These are phyloP conservation scores for Penstemon newberryi DNA, from an alignment of 257 asterid species.

Conservation along the genomic window DNA sequence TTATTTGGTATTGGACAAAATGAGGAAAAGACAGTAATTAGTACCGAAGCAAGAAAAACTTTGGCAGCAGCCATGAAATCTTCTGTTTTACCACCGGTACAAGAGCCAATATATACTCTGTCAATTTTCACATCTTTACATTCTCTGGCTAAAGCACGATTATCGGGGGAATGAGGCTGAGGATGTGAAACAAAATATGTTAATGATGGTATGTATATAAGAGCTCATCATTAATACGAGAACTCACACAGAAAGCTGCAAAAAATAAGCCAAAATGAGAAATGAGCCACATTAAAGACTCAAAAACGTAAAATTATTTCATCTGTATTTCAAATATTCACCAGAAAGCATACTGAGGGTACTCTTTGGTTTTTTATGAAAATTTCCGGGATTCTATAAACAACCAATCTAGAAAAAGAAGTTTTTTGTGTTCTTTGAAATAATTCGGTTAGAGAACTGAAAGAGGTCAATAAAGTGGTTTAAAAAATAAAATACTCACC, in stretches of 20 bases:
- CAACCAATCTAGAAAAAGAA: background rate
- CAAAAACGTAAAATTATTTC: background rate
- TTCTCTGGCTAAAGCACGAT: slow-evolving; percentile 94
- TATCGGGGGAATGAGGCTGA: slow-evolving; percentile 97
- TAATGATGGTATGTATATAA: background rate
- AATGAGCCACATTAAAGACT: background rate
- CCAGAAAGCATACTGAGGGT: background rate
- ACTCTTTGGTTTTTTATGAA: no score
- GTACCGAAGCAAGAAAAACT: slow-evolving; percentile 82
- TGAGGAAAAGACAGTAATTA: slow-evolving; percentile 21
- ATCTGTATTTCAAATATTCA: background rate
- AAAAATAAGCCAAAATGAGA: background rate
- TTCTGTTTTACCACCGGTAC: slow-evolving; percentile 96
- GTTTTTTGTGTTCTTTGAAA: background rate
- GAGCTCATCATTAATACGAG: background rate
- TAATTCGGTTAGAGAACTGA: slow-evolving; percentile 18
- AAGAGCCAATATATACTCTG: slow-evolving; percentile 93
- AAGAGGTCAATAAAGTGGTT: slow-evolving; percentile 15
- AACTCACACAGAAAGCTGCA: slow-evolving; percentile 6
- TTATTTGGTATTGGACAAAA: background rate
- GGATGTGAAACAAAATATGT: slow-evolving; percentile 15
- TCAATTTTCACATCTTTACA: slow-evolving; percentile 92
- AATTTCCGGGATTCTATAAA: no score
- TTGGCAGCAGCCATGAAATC: slow-evolving; percentile 98
- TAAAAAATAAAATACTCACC: slow-evolving; percentile 40